A percentile compares a stretch with the other conserved stretches of the same genome.
Evolutionary conservation across 768 basidiomycete species (phyloP).

Genomic region (Calocera viscosa): DNA sequence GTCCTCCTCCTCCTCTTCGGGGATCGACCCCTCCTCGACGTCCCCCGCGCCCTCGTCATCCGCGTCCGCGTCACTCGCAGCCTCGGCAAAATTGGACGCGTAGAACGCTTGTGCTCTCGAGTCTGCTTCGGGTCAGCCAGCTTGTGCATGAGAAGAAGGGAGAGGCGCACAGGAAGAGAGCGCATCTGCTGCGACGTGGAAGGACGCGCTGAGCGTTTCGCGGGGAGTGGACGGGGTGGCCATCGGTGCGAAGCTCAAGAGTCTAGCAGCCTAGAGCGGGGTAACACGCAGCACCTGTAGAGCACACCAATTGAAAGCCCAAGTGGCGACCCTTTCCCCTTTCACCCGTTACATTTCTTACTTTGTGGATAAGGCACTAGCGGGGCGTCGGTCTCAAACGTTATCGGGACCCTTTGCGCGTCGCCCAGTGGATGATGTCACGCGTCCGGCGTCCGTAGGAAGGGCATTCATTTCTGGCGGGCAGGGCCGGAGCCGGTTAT

Average conservation of each 20-base stretch:
- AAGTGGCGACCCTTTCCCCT: background rate
- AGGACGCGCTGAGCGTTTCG: background rate
- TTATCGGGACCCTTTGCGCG: background rate
- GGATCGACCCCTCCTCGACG: background rate
- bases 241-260: background rate
- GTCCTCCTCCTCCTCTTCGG: background rate
- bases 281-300: too few species aligned
- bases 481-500: too few species aligned
- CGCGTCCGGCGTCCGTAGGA: too few species aligned
- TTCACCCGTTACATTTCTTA: background rate
- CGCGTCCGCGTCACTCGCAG: background rate
- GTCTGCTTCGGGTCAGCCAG: background rate
- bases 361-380: too few species aligned
- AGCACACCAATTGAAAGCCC: too few species aligned
- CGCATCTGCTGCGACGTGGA: background rate
- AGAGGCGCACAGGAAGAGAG: background rate
- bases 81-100: background rate
- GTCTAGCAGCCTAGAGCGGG: background rate
- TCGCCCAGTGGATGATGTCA: too few species aligned
- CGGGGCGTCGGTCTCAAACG: background rate
- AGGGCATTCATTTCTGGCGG: too few species aligned
- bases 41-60: background rate
- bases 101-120: constrained; percentile 2
- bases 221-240: background rate
- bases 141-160: background rate